Conservation (phyloP, 768 basidiomycete genomes). For the Tubosaeta sp. region DNA sequence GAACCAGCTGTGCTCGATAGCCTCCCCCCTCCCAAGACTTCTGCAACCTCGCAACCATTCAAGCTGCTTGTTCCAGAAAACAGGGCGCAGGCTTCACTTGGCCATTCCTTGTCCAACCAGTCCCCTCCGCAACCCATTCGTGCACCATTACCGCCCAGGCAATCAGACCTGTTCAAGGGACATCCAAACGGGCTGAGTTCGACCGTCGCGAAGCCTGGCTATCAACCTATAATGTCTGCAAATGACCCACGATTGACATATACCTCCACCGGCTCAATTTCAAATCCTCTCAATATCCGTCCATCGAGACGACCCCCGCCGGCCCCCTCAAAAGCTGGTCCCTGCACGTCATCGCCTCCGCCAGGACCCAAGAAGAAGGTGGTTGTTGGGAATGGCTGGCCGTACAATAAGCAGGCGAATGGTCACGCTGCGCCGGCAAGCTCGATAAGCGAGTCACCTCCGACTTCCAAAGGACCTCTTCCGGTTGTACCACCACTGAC, state of each 20-base stretch:
- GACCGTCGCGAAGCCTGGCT: constrained; percentile 16
- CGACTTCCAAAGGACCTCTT: constrained; percentile 8
- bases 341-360: constrained; percentile 12
- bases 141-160: constrained; percentile 14
- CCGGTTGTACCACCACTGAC: constrained; percentile 20
- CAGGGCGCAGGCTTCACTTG: constrained; percentile 1
- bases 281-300: constrained; percentile 53
- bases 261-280: constrained; percentile 39
- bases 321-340: constrained; percentile 3
- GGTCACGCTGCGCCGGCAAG: constrained; percentile 17
- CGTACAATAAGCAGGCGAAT: constrained; percentile 29
- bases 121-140: constrained; percentile 6
- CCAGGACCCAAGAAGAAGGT: constrained; percentile 19
- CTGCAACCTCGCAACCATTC: constrained; percentile 7
- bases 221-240: constrained; percentile 27
- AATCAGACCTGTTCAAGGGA: constrained; percentile 11
- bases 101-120: constrained; percentile 10
- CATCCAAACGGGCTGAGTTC: constrained; percentile 16
- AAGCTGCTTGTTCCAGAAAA: constrained; percentile 14
- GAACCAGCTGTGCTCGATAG: constrained; percentile 12
- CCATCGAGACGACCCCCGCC: constrained; percentile 36
- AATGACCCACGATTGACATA: constrained; percentile 32
- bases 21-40: constrained; percentile 11
- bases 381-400: constrained; percentile 49
- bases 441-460: constrained; percentile 15